phyloP scores from a whole-genome alignment of 192 early-diverging fungal species.

The Coemansia sp. region DNA sequence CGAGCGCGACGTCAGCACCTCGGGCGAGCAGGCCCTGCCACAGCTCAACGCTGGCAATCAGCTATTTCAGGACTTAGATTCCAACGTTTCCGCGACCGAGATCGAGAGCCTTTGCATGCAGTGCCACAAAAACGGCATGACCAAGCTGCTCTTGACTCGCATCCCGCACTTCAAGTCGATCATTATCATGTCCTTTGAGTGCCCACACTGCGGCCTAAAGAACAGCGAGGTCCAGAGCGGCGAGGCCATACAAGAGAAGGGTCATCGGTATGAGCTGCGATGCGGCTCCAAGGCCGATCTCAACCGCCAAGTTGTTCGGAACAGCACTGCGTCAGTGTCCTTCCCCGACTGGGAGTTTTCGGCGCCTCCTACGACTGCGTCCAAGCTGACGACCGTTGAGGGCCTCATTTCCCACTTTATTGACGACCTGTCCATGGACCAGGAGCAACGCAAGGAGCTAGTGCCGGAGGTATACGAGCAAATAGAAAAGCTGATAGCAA shows the following conservation, averaged over 20 bases:
- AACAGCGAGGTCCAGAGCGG: slow-evolving; percentile 92
- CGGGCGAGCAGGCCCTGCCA: slow-evolving; percentile 23
- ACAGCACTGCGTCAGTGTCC: slow-evolving; percentile 71
- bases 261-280: slow-evolving; percentile 63
- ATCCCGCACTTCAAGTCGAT: slow-evolving; percentile 93
- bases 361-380: slow-evolving; percentile 78
- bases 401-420: slow-evolving; percentile 73
- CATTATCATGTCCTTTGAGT: slow-evolving; percentile 80
- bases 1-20: not conserved
- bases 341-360: slow-evolving; percentile 86
- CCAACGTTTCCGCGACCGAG: slow-evolving; percentile 68
- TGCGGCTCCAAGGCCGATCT: slow-evolving; percentile 74
- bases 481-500: slow-evolving; percentile 69
- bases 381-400: slow-evolving; percentile 88
- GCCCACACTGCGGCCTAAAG: slow-evolving; percentile 82
- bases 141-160: slow-evolving; percentile 80
- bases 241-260: slow-evolving; percentile 77
- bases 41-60: slow-evolving; percentile 42
- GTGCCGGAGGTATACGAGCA: slow-evolving; percentile 67
- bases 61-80: slow-evolving; percentile 70
- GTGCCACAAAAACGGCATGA: slow-evolving; percentile 84
- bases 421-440: slow-evolving; percentile 77
- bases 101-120: slow-evolving; percentile 90
- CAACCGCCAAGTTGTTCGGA: slow-evolving; percentile 89
- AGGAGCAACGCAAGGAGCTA: slow-evolving; percentile 71